Evolutionary conservation across 805 yeast species (phyloP).

Genomic region (Kregervanrija delftensis): DNA sequence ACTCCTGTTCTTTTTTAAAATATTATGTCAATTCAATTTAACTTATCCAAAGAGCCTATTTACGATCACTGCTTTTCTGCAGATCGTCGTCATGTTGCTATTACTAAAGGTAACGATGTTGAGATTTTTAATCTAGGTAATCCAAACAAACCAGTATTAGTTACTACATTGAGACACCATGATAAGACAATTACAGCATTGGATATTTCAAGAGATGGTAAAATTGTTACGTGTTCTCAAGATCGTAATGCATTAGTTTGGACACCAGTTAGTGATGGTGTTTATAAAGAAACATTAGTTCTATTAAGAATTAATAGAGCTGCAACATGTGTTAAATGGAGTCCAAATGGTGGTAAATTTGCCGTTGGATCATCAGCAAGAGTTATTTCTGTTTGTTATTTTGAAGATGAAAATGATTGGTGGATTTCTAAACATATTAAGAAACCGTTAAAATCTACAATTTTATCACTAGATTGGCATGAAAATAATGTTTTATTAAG

Average conservation of each 20-base stretch:
- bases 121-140: constrained; percentile 55
- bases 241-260: constrained; percentile 97
- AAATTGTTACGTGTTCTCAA: constrained; percentile 93
- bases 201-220: constrained; percentile 82
- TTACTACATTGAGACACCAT: constrained; percentile 71
- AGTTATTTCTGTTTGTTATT: constrained; percentile 91
- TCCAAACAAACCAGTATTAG: constrained; percentile 49
- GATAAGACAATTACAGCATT: constrained; percentile 93
- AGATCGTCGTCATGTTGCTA: constrained; percentile 60
- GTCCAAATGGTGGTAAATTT: constrained; percentile 89
- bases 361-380: constrained; percentile 97
- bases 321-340: constrained; percentile 92
- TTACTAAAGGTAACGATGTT: constrained; percentile 72
- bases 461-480: constrained; percentile 85
- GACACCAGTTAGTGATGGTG: constrained; percentile 63
- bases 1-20: constrained; percentile 23
- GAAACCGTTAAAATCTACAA: constrained; percentile 86
- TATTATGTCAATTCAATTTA: constrained; percentile 39
- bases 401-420: constrained; percentile 96
- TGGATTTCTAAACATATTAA: constrained; percentile 98
- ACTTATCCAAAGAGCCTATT: constrained; percentile 77
- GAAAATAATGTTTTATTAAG: constrained; percentile 85
- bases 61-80: constrained; percentile 85
- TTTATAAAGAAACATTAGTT: constrained; percentile 81
- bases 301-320: constrained; percentile 89